Conservation (phyloP, 2,329 filamentous ascomycete genomes). For the Rachicladosporium sp. region DNA sequence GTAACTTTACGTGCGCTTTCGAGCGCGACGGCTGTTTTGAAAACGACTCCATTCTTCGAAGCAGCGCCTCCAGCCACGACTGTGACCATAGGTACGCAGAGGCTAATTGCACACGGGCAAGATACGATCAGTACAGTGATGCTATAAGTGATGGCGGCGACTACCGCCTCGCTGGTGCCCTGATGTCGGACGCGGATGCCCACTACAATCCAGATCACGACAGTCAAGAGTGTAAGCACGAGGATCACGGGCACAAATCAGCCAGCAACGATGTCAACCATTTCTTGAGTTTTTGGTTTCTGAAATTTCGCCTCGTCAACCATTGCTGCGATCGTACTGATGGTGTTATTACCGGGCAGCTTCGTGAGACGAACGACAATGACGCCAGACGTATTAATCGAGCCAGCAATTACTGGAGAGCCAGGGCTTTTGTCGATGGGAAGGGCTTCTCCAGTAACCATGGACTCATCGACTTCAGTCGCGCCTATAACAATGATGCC, state of each 20-base stretch:
- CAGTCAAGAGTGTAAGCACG: conserved; percentile 44
- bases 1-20: conserved; percentile 49
- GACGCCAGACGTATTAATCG: conserved; percentile 41
- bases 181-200: conserved; percentile 30
- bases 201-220: conserved; percentile 54
- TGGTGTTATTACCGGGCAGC: conserved; percentile 58
- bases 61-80: conserved; percentile 57
- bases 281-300: conserved; percentile 54
- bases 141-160: conserved; percentile 54
- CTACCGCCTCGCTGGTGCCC: conserved; percentile 7
- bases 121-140: conserved; percentile 64
- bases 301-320: conserved; percentile 58
- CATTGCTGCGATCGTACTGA: conserved; percentile 54
- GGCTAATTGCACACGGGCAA: conserved; percentile 65
- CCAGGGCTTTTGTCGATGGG: conserved; percentile 47
- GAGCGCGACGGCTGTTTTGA: conserved; percentile 53
- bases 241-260: conserved; percentile 59
- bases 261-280: conserved; percentile 55
- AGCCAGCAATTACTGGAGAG: conserved; percentile 51
- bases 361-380: conserved; percentile 43
- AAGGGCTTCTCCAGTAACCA: conserved; percentile 60
- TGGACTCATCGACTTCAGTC: conserved; percentile 62
- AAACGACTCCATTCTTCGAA: conserved; percentile 53
- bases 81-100: conserved; percentile 67
- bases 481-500: conserved; percentile 51